Conservation (phyloP, 2,329 filamentous ascomycete genomes). For the Podosphaera fusca region DNA sequence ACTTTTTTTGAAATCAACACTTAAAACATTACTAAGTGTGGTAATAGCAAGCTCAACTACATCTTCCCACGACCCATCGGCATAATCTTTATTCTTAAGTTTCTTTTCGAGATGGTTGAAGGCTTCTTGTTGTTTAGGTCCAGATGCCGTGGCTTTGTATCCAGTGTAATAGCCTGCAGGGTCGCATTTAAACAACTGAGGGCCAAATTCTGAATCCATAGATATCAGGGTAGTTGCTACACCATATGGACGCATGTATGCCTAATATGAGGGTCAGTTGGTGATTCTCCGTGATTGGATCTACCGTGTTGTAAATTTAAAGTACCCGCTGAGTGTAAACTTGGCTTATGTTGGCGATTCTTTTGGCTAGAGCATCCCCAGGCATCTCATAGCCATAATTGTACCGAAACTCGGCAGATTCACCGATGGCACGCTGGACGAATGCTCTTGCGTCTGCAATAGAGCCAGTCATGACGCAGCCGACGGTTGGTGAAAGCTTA, state of each 20-base stretch:
- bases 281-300: neutral
- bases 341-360: slow-evolving; percentile 95
- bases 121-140: slow-evolving; percentile 95
- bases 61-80: slow-evolving; percentile 84
- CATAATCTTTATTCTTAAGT: slow-evolving; percentile 94
- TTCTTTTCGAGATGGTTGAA: slow-evolving; percentile 99
- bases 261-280: slow-evolving; percentile 24
- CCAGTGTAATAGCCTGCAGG: slow-evolving; percentile 94
- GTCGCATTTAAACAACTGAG: slow-evolving; percentile 95
- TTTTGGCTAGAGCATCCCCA: slow-evolving; percentile 86
- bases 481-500: slow-evolving; percentile 84
- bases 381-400: slow-evolving; percentile 99
- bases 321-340: slow-evolving; percentile 87
- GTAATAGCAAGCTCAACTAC: slow-evolving; percentile 94
- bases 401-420: slow-evolving; percentile 95
- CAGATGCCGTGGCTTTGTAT: slow-evolving; percentile 94
- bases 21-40: slow-evolving; percentile 83
- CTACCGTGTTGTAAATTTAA: too few relatives aligned
- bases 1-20: slow-evolving; percentile 98
- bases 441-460: slow-evolving; percentile 93
- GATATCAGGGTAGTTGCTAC: slow-evolving; percentile 91
- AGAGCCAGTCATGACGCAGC: slow-evolving; percentile 95
- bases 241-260: slow-evolving; percentile 94
- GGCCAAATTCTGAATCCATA: slow-evolving; percentile 74
- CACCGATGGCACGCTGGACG: slow-evolving; percentile 75